Evolutionary conservation across 257 asterid genomes (phyloP).

Genomic region (Agastache rugosa): DNA sequence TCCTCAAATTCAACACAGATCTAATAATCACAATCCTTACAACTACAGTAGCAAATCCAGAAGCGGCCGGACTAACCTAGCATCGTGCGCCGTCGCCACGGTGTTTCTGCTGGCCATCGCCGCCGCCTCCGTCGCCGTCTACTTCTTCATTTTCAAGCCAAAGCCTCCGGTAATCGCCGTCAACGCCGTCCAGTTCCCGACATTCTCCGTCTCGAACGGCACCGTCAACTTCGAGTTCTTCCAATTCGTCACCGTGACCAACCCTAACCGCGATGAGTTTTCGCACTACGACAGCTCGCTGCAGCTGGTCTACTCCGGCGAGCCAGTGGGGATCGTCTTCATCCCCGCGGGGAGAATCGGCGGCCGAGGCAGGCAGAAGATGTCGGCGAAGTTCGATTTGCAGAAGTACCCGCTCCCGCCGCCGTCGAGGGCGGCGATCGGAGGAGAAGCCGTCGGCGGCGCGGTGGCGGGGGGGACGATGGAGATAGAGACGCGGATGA

Average conservation of each 20-base stretch:
- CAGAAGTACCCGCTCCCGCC: conserved; percentile 72
- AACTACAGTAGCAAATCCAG: conserved; percentile 41
- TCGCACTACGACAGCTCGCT: conserved; percentile 98
- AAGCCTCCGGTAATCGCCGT: conserved; percentile 80
- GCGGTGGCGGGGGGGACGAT: conserved; percentile 49
- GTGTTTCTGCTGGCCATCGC: conserved; percentile 64
- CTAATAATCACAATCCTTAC: conserved; percentile 41
- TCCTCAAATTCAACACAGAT: conserved; percentile 56
- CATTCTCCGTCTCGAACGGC: conserved; percentile 78
- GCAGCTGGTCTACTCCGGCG: conserved; percentile 79
- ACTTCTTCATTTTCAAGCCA: conserved; percentile 83
- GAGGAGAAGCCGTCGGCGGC: conserved; percentile 28
- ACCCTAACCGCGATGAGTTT: conserved; percentile 90
- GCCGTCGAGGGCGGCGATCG: conserved; percentile 48
- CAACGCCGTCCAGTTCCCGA: conserved; percentile 85
- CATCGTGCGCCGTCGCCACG: conserved; percentile 86
- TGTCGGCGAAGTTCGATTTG: conserved; percentile 85
- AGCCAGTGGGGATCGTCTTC: conserved; percentile 82
- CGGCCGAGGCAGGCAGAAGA: conserved; percentile 78
- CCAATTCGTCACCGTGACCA: conserved; percentile 84
- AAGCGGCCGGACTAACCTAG: conserved; percentile 67
- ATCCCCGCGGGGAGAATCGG: conserved; percentile 89
- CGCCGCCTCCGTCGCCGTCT: conserved; percentile 66
- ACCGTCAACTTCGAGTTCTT: conserved; percentile 83
- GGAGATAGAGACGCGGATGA: conserved; percentile 91